Evolutionary conservation across 805 yeast genomes (phyloP), one percentile per base, ranked within the genome.

Genomic region (Saccharomyces cerevisiae): DNA sequence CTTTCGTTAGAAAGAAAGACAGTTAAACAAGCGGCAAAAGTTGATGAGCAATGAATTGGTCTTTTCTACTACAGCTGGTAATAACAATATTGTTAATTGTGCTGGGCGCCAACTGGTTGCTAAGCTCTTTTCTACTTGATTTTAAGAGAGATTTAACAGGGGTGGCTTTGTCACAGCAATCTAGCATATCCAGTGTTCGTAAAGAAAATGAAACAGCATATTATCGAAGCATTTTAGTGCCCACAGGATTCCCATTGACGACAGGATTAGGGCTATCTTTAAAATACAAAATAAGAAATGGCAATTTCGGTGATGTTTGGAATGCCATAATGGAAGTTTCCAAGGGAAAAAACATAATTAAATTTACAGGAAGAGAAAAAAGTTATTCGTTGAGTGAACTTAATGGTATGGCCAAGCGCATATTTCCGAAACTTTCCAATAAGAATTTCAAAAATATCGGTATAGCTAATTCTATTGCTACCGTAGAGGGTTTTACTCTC

Each of bases 261-360:
- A 78, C 87, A 2, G 95, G 95, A 0, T 70, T 87, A 53, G 80
- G 81, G 48, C 78, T 90, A 26, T 76, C 88, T 47, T 75, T 79
- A 27, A 83, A 80, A 36, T 86, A 84, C 66, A 79, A 79, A 58
- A 65, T 85, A 24, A 75, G 96, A 60, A 85, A 87, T 66, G 96
- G 96, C 2, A 83, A 81, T 59, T 66, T 89, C 55, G 77, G 79
- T 57, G 96, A 89, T 71, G 65, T 88, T 3, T 88, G 94, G 91
- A 79, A 76, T 52, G 70, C 83, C 13, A 76, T 79, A 10, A 64
- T 72, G 67, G 64, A 66, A 36, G 63, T 66, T 21, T 59, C 66
- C 32, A 58, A 54, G 46, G 55, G 49, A 11, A 47, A 50, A 2
- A 41, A 51, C 4, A 63, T 30, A 4, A 58, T 69, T 9, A 57